Percentiles rank a stretch among this genome's conserved stretches.
These are phyloP conservation scores for Trichomonas gallinae DNA, from an alignment of 208 protist genomes.

Conservation along the genomic window DNA sequence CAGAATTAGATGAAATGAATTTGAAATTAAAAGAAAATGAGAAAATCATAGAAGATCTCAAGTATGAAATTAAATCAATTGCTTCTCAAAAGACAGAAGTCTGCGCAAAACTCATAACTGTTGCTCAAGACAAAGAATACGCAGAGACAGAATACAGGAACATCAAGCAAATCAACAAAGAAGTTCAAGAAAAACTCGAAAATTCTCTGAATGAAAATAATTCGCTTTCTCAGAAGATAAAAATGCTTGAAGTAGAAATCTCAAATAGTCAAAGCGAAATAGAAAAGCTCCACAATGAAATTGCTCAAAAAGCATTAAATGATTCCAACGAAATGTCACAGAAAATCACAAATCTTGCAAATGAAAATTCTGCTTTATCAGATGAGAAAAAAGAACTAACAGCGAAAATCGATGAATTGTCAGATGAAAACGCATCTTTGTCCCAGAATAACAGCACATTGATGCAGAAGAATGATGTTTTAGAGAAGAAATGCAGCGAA, in stretches of 20 bases:
- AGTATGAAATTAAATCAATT: no score
- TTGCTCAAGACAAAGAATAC: neutral
- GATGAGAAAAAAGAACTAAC: no score
- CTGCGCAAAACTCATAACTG: no score
- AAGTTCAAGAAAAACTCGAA: neutral
- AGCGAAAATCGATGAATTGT: no score
- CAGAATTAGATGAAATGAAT: neutral
- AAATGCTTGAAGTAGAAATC: neutral
- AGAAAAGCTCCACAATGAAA: neutral
- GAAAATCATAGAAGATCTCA: no score
- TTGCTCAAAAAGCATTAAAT: no score
- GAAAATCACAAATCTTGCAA: no score
- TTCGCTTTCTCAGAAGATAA: neutral
- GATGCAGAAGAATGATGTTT: neutral
- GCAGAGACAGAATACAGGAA: neutral
- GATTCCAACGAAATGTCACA: no score
- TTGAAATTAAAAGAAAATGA: neutral
- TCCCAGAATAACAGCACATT: no score
- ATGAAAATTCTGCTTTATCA: no score
- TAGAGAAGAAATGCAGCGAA: neutral
- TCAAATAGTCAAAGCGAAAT: neutral
- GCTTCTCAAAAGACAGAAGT: no score
- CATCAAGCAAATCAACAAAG: neutral
- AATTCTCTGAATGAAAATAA: neutral
- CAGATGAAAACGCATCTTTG: no score